A percentile compares a stretch with the other conserved stretches of the same genome.
Conservation (phyloP, 2,329 filamentous ascomycete genomes). For the Microsporum ferrugineum region DNA sequence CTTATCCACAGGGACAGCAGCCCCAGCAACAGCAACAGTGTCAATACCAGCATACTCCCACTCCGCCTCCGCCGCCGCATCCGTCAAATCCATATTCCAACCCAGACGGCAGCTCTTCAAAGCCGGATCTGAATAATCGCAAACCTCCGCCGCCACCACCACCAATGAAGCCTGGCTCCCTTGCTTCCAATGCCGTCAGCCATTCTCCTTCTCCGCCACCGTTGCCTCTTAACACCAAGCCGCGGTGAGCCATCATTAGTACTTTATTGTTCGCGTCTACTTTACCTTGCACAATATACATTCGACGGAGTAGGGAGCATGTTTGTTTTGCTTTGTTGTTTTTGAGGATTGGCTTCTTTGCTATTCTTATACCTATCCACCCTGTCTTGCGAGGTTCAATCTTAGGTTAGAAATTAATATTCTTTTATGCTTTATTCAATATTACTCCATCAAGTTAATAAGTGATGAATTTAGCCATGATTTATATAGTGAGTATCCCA, state of each 20-base stretch:
- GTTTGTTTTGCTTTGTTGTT: background rate
- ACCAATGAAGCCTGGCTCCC: slow-evolving; percentile 43
- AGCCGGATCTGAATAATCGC: slow-evolving; percentile 25
- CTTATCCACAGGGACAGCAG: slow-evolving; percentile 13
- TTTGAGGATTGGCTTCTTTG: background rate
- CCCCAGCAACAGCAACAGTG: slow-evolving; percentile 10
- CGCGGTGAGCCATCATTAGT: slow-evolving; percentile 25
- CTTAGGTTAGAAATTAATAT: background rate
- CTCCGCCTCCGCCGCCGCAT: slow-evolving; percentile 13
- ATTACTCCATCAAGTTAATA: background rate
- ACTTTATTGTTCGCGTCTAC: background rate
- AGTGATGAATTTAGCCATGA: too few relatives aligned
- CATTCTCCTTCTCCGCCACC: slow-evolving; percentile 40
- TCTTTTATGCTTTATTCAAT: background rate
- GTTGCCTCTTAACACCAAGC: slow-evolving; percentile 47
- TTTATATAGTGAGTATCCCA: too few relatives aligned
- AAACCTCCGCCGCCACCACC: slow-evolving; percentile 50
- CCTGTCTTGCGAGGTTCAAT: background rate
- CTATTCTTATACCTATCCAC: background rate
- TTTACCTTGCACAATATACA: background rate
- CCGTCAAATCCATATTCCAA: slow-evolving; percentile 17
- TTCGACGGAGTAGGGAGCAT: slow-evolving; percentile 1
- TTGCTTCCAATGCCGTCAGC: slow-evolving; percentile 23
- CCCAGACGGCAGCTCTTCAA: slow-evolving; percentile 17
- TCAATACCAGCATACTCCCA: slow-evolving; percentile 12